Percentiles rank a stretch among this genome's conserved stretches.
Conservation (phyloP, 2,329 filamentous ascomycete genomes). For the Pseudogymnoascus pannorum region DNA sequence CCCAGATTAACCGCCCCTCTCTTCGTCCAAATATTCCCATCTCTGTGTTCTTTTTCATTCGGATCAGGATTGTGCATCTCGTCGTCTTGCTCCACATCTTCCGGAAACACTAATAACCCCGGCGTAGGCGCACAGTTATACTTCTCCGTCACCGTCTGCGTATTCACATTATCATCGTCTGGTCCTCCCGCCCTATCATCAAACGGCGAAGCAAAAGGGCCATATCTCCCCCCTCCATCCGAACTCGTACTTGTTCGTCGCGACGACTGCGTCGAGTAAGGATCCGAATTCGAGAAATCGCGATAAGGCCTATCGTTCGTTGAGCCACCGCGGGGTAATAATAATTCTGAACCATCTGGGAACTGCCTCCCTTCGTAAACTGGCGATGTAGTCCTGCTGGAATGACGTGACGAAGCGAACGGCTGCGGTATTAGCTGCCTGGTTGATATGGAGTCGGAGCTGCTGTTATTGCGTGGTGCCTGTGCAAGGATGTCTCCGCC, state of each 20-base stretch:
- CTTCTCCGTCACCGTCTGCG: conserved; percentile 66
- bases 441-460: conserved; percentile 31
- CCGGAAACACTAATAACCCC: conserved; percentile 59
- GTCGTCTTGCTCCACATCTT: conserved; percentile 68
- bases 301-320: conserved; percentile 35
- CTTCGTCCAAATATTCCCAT: conserved; percentile 58
- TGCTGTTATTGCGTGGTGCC: conserved; percentile 13
- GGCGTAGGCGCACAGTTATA: conserved; percentile 65
- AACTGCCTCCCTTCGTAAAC: conserved; percentile 19
- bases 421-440: conserved; percentile 25
- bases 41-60: conserved; percentile 51
- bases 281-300: conserved; percentile 36
- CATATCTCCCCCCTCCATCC: conserved; percentile 26
- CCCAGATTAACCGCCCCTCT: conserved; percentile 59
- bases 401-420: conserved; percentile 14
- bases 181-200: conserved; percentile 51
- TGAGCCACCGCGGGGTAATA: conserved; percentile 39
- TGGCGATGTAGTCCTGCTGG: neutral
- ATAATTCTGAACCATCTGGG: conserved; percentile 27
- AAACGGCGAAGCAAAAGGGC: conserved; percentile 47
- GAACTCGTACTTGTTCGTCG: conserved; percentile 60
- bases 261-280: conserved; percentile 41
- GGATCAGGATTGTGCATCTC: conserved; percentile 64
- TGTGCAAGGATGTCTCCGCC: conserved; percentile 38
- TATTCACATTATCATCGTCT: conserved; percentile 59